A percentile compares a stretch with the other conserved stretches of the same genome.
phyloP scores from a whole-genome alignment of 768 basidiomycete species.

The Boletus tylopilopsis region DNA sequence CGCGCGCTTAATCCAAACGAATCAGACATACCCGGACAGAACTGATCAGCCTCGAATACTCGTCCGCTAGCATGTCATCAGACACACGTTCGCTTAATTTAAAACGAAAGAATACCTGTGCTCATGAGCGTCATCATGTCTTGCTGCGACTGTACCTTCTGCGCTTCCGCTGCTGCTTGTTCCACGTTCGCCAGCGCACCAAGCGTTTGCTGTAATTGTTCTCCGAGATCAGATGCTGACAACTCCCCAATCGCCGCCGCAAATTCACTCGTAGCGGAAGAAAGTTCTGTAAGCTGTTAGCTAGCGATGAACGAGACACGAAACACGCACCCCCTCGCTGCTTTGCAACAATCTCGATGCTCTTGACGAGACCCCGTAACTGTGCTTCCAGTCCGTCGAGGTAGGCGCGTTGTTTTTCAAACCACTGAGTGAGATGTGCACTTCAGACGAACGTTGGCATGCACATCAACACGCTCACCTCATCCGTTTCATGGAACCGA shows the following conservation, averaged over 20 bases:
- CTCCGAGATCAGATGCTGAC: constrained; percentile 70
- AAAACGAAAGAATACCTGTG: constrained; percentile 44
- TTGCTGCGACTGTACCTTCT: constrained; percentile 71
- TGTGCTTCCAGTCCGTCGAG: constrained; percentile 90
- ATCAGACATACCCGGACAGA: constrained; percentile 68
- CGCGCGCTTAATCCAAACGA: not conserved
- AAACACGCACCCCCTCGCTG: constrained; percentile 60
- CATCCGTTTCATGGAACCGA: constrained; percentile 85
- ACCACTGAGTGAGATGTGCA: constrained; percentile 62
- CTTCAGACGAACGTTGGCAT: not conserved
- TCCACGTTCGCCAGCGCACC: constrained; percentile 72
- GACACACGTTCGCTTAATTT: not conserved
- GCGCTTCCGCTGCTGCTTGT: constrained; percentile 66
- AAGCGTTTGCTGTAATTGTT: constrained; percentile 67
- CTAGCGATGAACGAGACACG: not conserved
- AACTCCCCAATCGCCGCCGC: constrained; percentile 67
- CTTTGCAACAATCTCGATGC: constrained; percentile 82
- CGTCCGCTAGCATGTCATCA: constrained; percentile 54
- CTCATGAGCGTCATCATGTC: constrained; percentile 81
- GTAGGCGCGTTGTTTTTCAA: constrained; percentile 80
- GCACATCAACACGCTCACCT: constrained; percentile 41
- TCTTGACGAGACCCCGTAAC: constrained; percentile 79
- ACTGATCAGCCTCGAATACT: constrained; percentile 88
- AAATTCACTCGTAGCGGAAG: constrained; percentile 73
- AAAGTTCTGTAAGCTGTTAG: constrained; percentile 48